Evolutionary conservation across 208 protist species (phyloP).

Genomic region (Herpetomonas samuelpessoai): DNA sequence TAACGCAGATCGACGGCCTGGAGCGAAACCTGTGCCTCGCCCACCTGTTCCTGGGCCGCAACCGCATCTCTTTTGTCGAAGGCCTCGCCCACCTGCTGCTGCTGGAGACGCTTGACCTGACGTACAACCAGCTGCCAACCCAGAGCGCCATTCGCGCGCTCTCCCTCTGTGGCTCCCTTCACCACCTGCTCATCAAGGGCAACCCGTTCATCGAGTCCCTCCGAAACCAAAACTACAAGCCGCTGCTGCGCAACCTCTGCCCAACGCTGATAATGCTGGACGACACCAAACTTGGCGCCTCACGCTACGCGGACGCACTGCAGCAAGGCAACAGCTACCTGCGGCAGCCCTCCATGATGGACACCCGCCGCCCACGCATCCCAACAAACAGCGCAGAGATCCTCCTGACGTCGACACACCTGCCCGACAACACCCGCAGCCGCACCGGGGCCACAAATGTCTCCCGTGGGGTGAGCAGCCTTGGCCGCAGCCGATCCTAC

Average conservation of each 20-base stretch:
- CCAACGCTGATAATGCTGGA: constrained; percentile 72
- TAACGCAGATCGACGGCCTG: constrained; percentile 38
- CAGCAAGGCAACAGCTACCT: constrained; percentile 24
- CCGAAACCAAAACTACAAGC: constrained; percentile 19
- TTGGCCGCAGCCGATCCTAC: too few species aligned
- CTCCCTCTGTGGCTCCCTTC: constrained; percentile 63
- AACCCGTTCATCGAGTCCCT: constrained; percentile 65
- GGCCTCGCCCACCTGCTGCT: constrained; percentile 73
- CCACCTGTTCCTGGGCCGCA: constrained; percentile 83
- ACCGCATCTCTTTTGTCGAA: constrained; percentile 54
- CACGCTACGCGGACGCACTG: constrained; percentile 39
- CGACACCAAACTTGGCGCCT: constrained; percentile 41
- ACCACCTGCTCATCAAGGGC: constrained; percentile 64
- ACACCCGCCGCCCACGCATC: background rate
- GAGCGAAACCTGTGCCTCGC: constrained; percentile 51
- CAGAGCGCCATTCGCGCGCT: constrained; percentile 56
- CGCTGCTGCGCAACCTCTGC: constrained; percentile 80
- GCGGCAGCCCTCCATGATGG: constrained; percentile 31
- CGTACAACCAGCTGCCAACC: constrained; percentile 61
- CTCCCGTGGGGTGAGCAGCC: too few species aligned
- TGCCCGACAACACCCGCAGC: background rate
- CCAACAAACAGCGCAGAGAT: background rate
- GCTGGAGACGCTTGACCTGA: constrained; percentile 87
- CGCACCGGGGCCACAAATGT: background rate
- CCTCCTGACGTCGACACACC: background rate